Evolutionary conservation across 2,329 filamentous ascomycete species (phyloP).

Genomic region (Talaromyces sp.): DNA sequence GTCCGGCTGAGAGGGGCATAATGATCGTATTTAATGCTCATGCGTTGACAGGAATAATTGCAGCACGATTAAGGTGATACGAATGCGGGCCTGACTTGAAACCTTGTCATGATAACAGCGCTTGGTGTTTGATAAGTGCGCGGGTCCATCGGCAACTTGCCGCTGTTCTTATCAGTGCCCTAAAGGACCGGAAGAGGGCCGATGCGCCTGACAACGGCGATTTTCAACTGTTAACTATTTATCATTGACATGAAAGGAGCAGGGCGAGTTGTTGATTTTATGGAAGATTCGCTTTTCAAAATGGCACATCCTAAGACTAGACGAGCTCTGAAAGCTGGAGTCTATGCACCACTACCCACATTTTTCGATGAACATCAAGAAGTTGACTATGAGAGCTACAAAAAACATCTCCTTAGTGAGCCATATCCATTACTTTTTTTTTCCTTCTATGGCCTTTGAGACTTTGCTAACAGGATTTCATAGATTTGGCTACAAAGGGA

Average conservation of each 20-base stretch:
- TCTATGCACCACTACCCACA: slow-evolving; percentile 15
- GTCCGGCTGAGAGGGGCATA: background rate
- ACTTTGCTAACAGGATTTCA: background rate
- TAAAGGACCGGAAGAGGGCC: slow-evolving; percentile 2
- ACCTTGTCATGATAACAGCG: slow-evolving; percentile 9
- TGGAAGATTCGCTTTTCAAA: background rate
- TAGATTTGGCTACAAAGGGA: slow-evolving; percentile 3
- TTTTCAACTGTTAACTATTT: background rate
- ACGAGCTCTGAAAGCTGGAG: slow-evolving; percentile 12
- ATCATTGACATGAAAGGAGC: background rate
- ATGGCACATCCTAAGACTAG: background rate
- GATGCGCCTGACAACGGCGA: background rate
- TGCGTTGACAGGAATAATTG: background rate
- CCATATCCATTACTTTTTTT: background rate
- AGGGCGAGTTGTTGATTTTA: background rate
- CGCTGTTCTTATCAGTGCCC: slow-evolving; percentile 12
- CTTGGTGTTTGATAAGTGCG: slow-evolving; percentile 5
- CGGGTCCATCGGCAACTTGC: slow-evolving; percentile 11
- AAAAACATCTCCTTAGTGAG: slow-evolving; percentile 17
- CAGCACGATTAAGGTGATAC: background rate
- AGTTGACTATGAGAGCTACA: slow-evolving; percentile 18
- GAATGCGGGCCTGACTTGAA: background rate
- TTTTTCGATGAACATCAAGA: slow-evolving; percentile 18
- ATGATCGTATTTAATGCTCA: slow-evolving; percentile 3
- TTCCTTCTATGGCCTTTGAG: background rate